Conservation (phyloP, 2,329 filamentous ascomycete genomes). For the Colletotrichum costaricense region DNA sequence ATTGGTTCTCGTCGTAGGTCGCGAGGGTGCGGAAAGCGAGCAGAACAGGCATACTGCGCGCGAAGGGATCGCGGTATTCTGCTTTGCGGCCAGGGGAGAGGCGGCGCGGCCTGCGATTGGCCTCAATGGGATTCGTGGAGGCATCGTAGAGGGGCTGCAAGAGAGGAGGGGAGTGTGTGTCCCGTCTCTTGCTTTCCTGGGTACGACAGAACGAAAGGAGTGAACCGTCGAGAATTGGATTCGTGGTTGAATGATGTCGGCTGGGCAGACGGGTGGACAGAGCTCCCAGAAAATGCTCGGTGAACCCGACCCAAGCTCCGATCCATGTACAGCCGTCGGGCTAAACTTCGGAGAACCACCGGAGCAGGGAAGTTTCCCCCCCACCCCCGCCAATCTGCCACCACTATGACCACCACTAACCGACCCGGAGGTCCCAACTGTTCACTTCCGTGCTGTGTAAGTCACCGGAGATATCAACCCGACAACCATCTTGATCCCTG, state of each 20-base stretch:
- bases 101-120: slow-evolving; percentile 38
- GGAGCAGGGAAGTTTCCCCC: neutral
- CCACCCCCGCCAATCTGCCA: slow-evolving; percentile 25
- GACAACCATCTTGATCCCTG: neutral
- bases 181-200: neutral
- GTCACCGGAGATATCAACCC: slow-evolving; percentile 23
- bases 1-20: neutral
- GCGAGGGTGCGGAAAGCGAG: slow-evolving; percentile 31
- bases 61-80: slow-evolving; percentile 20
- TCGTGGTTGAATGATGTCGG: neutral
- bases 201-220: neutral
- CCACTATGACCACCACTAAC: neutral
- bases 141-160: slow-evolving; percentile 36
- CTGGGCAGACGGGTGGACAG: slow-evolving; percentile 15
- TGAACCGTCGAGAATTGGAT: neutral
- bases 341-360: slow-evolving; percentile 31
- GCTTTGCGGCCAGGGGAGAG: slow-evolving; percentile 25
- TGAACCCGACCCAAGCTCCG: slow-evolving; percentile 24
- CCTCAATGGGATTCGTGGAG: slow-evolving; percentile 45
- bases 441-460: slow-evolving; percentile 12
- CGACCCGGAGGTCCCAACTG: slow-evolving; percentile 7
- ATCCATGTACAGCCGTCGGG: neutral
- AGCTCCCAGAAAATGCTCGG: slow-evolving; percentile 25
- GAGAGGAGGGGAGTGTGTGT: neutral
- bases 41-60: slow-evolving; percentile 35